Base-by-base conservation (phyloP, 495 filamentous ascomycete species). In the Chaetomidium leptoderma region DNA sequence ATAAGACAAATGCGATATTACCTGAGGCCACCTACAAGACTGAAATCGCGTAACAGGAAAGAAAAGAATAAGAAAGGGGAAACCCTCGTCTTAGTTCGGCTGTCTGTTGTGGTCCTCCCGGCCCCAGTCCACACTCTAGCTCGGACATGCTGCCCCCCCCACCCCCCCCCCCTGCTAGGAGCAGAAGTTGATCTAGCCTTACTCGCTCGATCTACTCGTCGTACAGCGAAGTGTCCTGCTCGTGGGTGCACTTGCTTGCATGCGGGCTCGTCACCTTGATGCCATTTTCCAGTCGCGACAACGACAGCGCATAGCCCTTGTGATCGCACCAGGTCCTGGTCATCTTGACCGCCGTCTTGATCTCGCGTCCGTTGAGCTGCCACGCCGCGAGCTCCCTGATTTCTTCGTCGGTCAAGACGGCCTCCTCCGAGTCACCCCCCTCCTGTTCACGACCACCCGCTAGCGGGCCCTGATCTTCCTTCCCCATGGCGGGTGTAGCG, bases 261-360 rank as follows among this genome's bases (percentile, higher is more conserved):
- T 72, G 69, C 32, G 69, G 69, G 33, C 59, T 66, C 11, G 69
- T 72, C 16, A 70, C 65, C 58, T 57, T 65, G 52, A 75, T 72
- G 16, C 67, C 72, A 45, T 63, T 70, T 53, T 73, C 72, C 49
- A 70, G 47, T 46, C 69, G 54, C 42, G 60, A 39, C 48, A 75
- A 55, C 23, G 59, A 71, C 64, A 75, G 60, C 32, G 57, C 62
- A 30, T 68, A 71, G 13, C 55, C 59, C 64, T 72, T 73, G 63
- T 69, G 59, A 36, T 70, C 60, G 54, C 71, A 73, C 72, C 72
- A 75, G 32, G 55, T 67, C 29, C 51, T 51, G 1, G 63, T 61
- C 67, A 70, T 85, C 66, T n/a, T 84, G 23, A 87, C 71, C 3
- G 81, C 74, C 63, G 85, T n/a, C 68, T 85, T 84, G 58, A 87